A percentile compares a stretch with the other conserved stretches of the same genome.
Evolutionary conservation across 352 stramenopile genomes (phyloP).

Genomic region (Phytophthora ramorum): DNA sequence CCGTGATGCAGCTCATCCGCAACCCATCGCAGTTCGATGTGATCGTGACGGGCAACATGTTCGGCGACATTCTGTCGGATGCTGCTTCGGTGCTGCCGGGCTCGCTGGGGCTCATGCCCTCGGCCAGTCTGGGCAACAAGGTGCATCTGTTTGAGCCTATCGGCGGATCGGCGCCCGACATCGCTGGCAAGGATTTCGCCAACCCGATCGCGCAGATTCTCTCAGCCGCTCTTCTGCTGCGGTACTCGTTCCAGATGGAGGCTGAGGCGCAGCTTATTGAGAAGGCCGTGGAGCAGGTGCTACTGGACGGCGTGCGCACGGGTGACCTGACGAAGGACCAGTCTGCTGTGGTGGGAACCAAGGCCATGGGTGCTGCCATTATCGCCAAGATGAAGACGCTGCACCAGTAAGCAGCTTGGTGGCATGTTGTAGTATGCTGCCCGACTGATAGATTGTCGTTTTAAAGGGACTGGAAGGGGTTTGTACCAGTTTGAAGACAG

Average conservation of each 20-base stretch:
- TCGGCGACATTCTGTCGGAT: slow-evolving; percentile 99
- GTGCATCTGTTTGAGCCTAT: slow-evolving; percentile 98
- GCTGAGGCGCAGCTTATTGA: slow-evolving; percentile 84
- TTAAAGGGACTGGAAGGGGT: neutral
- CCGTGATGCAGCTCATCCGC: slow-evolving; percentile 98
- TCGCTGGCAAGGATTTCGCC: slow-evolving; percentile 96
- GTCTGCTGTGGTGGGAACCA: slow-evolving; percentile 63
- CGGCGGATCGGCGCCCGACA: slow-evolving; percentile 98
- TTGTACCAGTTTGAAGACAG: slow-evolving; percentile 16
- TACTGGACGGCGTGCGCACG: slow-evolving; percentile 87
- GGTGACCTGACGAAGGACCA: slow-evolving; percentile 81
- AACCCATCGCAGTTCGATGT: slow-evolving; percentile 99
- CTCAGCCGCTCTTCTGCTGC: slow-evolving; percentile 96
- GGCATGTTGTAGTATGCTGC: slow-evolving; percentile 4
- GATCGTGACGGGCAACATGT: slow-evolving; percentile 99
- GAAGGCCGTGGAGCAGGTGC: slow-evolving; percentile 80
- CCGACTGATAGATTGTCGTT: slow-evolving; percentile 25
- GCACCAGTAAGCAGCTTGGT: slow-evolving; percentile 29
- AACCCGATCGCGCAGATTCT: slow-evolving; percentile 99
- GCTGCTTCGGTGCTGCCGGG: slow-evolving; percentile 98
- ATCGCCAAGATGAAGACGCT: slow-evolving; percentile 80
- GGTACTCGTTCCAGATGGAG: slow-evolving; percentile 93
- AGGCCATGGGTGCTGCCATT: slow-evolving; percentile 82
- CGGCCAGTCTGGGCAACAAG: slow-evolving; percentile 93
- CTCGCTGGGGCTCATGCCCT: slow-evolving; percentile 98